Conservation (phyloP, 108 stramenopile species). For the Epithemia pelagica region DNA sequence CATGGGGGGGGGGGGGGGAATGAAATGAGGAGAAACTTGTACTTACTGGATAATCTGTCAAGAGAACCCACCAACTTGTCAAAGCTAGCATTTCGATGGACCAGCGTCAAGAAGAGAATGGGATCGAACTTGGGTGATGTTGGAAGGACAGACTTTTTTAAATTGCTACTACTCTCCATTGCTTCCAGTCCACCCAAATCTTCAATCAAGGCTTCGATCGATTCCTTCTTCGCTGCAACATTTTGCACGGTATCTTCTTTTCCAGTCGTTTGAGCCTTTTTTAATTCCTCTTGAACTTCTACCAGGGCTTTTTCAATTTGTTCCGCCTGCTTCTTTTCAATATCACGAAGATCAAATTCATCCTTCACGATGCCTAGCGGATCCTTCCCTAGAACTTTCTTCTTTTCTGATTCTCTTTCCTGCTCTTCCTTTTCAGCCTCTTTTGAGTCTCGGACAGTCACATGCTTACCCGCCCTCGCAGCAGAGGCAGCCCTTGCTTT, state of each 20-base stretch:
- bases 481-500: slow-evolving; percentile 31
- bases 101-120: slow-evolving; percentile 79
- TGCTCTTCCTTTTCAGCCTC: slow-evolving; percentile 53
- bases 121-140: slow-evolving; percentile 78
- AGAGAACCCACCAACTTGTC: slow-evolving; percentile 61
- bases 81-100: slow-evolving; percentile 69
- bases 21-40: background rate
- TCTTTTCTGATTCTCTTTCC: slow-evolving; percentile 65
- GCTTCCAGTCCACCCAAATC: slow-evolving; percentile 31
- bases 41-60: slow-evolving; percentile 70
- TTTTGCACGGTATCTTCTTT: slow-evolving; percentile 45
- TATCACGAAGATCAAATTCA: slow-evolving; percentile 52
- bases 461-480: slow-evolving; percentile 19
- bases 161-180: slow-evolving; percentile 8
- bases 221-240: slow-evolving; percentile 62
- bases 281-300: slow-evolving; percentile 49
- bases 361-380: slow-evolving; percentile 54
- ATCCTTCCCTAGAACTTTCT: slow-evolving; percentile 54
- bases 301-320: slow-evolving; percentile 52
- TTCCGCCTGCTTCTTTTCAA: slow-evolving; percentile 45
- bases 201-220: slow-evolving; percentile 58
- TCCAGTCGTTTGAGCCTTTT: slow-evolving; percentile 26
- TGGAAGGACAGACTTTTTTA: slow-evolving; percentile 52
- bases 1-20: no score
- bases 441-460: slow-evolving; percentile 38